A percentile compares a stretch with the other conserved stretches of the same genome.
Evolutionary conservation across 352 stramenopile species (phyloP).

Genomic region (Pythium folliculosum): DNA sequence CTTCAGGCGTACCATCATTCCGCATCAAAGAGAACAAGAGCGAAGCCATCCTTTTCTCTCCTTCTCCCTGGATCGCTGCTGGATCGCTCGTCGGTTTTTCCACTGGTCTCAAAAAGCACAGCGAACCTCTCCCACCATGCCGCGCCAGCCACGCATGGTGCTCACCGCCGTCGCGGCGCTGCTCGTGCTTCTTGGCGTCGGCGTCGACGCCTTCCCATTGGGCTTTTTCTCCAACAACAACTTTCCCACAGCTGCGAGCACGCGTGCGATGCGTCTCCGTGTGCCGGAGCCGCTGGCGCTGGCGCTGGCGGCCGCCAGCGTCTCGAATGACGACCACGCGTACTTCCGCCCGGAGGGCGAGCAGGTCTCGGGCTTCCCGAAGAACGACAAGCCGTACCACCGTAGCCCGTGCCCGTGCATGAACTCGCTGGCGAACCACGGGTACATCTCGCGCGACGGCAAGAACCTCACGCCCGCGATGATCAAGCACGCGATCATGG

Average conservation of each 20-base stretch:
- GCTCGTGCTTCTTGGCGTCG: neutral
- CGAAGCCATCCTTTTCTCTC: too few species aligned
- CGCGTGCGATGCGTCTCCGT: neutral
- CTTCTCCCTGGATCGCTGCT: too few species aligned
- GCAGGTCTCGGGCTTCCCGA: slow-evolving; percentile 47
- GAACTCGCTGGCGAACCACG: slow-evolving; percentile 75
- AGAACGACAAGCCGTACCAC: slow-evolving; percentile 49
- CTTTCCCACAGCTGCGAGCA: neutral
- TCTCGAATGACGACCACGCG: slow-evolving; percentile 11
- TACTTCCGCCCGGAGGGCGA: slow-evolving; percentile 43
- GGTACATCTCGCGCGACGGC: slow-evolving; percentile 54
- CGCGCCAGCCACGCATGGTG: neutral
- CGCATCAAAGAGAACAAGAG: too few species aligned
- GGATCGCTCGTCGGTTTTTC: too few species aligned
- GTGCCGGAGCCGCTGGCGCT: neutral
- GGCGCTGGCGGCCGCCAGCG: neutral
- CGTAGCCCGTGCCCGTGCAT: slow-evolving; percentile 61
- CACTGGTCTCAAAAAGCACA: too few species aligned
- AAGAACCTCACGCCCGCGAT: slow-evolving; percentile 48
- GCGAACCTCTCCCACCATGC: neutral
- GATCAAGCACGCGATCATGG: slow-evolving; percentile 37
- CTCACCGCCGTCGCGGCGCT: neutral
- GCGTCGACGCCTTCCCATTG: neutral
- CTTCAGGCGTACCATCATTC: too few species aligned
- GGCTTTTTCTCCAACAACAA: neutral